phyloP scores from a whole-genome alignment of 108 stramenopile species.

The Pseudonitzschia multistriata region DNA sequence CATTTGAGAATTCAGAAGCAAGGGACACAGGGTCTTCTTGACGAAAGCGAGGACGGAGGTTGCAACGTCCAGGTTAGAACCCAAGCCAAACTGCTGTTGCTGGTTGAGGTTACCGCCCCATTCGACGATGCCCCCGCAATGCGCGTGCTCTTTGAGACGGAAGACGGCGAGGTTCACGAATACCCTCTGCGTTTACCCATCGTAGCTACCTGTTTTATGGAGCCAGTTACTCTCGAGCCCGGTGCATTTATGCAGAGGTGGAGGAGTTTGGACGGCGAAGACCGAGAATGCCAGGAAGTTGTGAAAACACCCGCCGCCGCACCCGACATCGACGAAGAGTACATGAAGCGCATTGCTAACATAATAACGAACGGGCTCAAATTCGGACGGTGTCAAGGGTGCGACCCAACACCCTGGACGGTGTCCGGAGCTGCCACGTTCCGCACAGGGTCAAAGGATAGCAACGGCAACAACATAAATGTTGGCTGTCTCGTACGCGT shows the following conservation, averaged over 20 bases:
- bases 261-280: constrained; percentile 87
- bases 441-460: constrained; percentile 83
- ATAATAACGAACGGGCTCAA: constrained; percentile 86
- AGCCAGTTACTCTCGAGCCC: constrained; percentile 82
- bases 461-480: constrained; percentile 88
- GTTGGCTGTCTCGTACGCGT: constrained; percentile 87
- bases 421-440: constrained; percentile 87
- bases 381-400: constrained; percentile 80
- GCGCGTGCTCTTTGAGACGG: constrained; percentile 81
- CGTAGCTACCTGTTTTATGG: constrained; percentile 92
- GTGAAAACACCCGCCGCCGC: constrained; percentile 82
- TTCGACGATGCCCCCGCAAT: constrained; percentile 91
- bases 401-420: constrained; percentile 89
- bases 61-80: constrained; percentile 82
- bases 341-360: constrained; percentile 78
- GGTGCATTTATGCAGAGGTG: constrained; percentile 89
- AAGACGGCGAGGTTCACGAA: constrained; percentile 75
- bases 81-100: constrained; percentile 78
- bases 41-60: constrained; percentile 72
- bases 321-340: constrained; percentile 74
- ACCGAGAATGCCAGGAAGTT: constrained; percentile 90
- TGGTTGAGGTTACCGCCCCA: constrained; percentile 85
- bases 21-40: constrained; percentile 78
- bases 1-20: constrained; percentile 86
- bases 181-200: constrained; percentile 89